Evolutionary conservation across 305 asterid species (phyloP), one percentile per base, ranked within the genome.

Genomic region (Rubia tinctorum): DNA sequence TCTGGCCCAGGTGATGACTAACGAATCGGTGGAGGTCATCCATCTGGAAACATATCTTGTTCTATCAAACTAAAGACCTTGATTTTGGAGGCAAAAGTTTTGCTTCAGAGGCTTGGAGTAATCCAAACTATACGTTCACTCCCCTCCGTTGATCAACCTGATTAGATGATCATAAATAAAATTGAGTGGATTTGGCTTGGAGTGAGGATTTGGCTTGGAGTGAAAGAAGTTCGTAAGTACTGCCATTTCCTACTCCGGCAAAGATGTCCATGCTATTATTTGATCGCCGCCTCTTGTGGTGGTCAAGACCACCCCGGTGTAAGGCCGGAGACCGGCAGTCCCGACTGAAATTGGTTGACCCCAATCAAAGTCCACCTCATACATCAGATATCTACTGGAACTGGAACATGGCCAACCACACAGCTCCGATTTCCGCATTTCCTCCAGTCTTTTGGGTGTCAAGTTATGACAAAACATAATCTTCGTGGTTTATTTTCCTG

Each of bases 341-440:
- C 40, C 34, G 2, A 61, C 66, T 3, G 66, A 30, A 23, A 27
- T 14, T 7, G 66, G 66, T 10, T 61, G 15, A 6, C 66, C 66
- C 66, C 66, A 61, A 15, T 42, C 66, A 34, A 61, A 61, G 66
- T 61, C 66, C 42, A 61, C 66, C 37, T 61, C 66, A 61, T 61
- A 61, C n/a, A 61, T 34, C 6, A 42, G 66, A 30, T 15, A 25
- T 27, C 66, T 61, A 42, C 66, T 27, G 20, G 14, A 61, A 27
- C 66, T 61, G 3, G 42, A 23, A 27, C 34, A 61, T 14, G 66
- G 18, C 66, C 66, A 61, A 13, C 37, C 66, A 34, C 42, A 25
- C n/a, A 61, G 34, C 40, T 12, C 34, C n/a, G n/a, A 13, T 4
- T 27, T 61, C 66, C 27, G 34, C 66, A 61, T 49, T 49, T 49